Conservation (phyloP, 805 yeast species). For the Kodamaea nitidulidarum region DNA sequence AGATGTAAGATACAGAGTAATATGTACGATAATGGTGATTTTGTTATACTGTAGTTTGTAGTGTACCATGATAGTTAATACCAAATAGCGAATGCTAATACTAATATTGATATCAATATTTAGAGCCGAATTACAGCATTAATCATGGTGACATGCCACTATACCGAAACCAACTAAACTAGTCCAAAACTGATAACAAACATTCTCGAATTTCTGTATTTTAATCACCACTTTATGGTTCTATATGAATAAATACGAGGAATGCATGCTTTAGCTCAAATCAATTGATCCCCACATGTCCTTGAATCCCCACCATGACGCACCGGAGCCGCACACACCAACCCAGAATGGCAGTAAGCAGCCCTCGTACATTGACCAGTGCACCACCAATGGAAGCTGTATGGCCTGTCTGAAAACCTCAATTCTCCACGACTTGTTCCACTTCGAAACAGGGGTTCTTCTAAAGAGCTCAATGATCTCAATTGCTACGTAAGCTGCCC, state of each 20-base stretch:
- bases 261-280: slow-evolving; percentile 13
- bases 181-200: too few species aligned
- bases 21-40: too few species aligned
- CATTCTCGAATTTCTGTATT: too few species aligned
- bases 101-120: too few species aligned
- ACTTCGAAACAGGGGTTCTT: slow-evolving; percentile 34
- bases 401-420: slow-evolving; percentile 33
- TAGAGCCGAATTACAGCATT: too few species aligned
- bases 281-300: slow-evolving; percentile 35
- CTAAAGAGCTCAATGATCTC: slow-evolving; percentile 40
- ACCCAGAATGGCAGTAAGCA: slow-evolving; percentile 47
- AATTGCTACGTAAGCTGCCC: slow-evolving; percentile 39
- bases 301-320: slow-evolving; percentile 40
- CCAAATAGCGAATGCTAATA: too few species aligned
- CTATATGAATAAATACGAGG: slow-evolving; percentile 1
- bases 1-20: too few species aligned
- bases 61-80: too few species aligned
- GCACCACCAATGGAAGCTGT: slow-evolving; percentile 41
- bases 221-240: too few species aligned
- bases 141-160: too few species aligned
- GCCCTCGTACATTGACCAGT: slow-evolving; percentile 43
- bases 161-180: too few species aligned
- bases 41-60: too few species aligned
- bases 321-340: slow-evolving; percentile 42
- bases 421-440: slow-evolving; percentile 36